These are phyloP conservation scores for Penicillium decumbens DNA, from an alignment of 2,329 filamentous ascomycete species.

Conservation along the genomic window DNA sequence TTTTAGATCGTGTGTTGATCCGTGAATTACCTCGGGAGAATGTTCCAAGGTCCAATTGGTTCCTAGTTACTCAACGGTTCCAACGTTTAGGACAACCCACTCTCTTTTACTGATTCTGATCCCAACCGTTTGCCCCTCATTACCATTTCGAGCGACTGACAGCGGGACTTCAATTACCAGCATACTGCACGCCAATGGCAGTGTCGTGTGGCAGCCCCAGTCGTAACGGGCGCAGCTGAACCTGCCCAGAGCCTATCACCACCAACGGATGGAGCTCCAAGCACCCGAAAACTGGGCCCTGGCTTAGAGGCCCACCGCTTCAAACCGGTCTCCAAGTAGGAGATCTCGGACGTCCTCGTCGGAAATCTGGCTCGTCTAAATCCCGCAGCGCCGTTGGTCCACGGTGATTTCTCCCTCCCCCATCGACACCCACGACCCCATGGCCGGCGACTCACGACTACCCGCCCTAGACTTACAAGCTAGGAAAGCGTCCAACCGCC, in stretches of 20 bases:
- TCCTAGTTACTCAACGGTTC: not conserved
- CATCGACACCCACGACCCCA: constrained; percentile 12
- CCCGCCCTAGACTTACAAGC: constrained; percentile 20
- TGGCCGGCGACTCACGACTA: constrained; percentile 18
- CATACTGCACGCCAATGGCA: constrained; percentile 3
- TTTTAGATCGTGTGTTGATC: no score
- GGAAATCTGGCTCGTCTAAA: constrained; percentile 29
- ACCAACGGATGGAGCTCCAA: not conserved
- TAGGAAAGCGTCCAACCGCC: constrained; percentile 29
- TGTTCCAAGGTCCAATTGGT: not conserved
- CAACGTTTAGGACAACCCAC: no score
- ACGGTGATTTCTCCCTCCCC: constrained; percentile 13
- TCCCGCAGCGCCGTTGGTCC: constrained; percentile 29
- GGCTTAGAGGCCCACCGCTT: constrained; percentile 6
- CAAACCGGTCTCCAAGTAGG: constrained; percentile 7
- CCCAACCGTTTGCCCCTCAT: constrained; percentile 5
- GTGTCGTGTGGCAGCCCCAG: not conserved
- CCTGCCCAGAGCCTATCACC: constrained; percentile 12
- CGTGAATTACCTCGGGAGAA: no score
- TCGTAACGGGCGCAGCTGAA: constrained; percentile 9
- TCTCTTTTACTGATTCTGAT: not conserved
- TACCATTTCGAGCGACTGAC: constrained; percentile 14
- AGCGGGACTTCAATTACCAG: constrained; percentile 1
- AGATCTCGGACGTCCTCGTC: constrained; percentile 30
- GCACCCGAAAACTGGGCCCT: not conserved